A percentile compares a stretch with the other conserved stretches of the same genome.
Conservation (phyloP, 2,329 filamentous ascomycete species). For the Aspergillus tamarii region DNA sequence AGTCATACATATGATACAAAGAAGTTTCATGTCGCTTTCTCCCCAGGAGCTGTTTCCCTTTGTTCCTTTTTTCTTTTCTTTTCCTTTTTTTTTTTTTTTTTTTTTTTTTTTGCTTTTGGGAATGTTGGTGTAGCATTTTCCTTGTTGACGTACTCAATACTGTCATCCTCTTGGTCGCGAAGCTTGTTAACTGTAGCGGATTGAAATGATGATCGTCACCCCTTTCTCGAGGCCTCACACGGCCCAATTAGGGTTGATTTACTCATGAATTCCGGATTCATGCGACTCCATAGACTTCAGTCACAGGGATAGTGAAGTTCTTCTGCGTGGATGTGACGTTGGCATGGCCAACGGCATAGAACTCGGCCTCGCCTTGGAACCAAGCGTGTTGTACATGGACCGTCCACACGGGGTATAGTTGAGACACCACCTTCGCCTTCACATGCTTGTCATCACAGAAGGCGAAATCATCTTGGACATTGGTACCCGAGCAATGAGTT, state of each 20-base stretch:
- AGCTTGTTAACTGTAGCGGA: background rate
- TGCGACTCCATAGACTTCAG: conserved; percentile 31
- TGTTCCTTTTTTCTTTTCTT: background rate
- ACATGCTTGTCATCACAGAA: conserved; percentile 32
- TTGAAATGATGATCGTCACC: background rate
- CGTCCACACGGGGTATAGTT: conserved; percentile 28
- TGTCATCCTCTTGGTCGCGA: background rate
- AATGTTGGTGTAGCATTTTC: background rate
- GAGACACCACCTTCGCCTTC: conserved; percentile 24
- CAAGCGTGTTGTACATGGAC: conserved; percentile 33
- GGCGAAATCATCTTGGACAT: conserved; percentile 22
- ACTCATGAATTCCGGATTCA: conserved; percentile 15
- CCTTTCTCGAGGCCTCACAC: background rate
- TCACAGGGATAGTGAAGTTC: conserved; percentile 28
- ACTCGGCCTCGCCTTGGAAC: conserved; percentile 22
- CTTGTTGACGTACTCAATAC: background rate
- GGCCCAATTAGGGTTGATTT: background rate
- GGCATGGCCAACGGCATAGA: conserved; percentile 22
- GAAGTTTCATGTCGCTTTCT: background rate
- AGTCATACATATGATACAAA: conserved; percentile 4
- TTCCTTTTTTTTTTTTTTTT: too few species aligned
- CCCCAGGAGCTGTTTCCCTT: background rate
- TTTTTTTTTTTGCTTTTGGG: too few species aligned
- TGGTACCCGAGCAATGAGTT: conserved; percentile 37
- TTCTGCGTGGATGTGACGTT: conserved; percentile 27